Base-by-base conservation (phyloP, 345 rosid species). In the Salix exigua region DNA sequence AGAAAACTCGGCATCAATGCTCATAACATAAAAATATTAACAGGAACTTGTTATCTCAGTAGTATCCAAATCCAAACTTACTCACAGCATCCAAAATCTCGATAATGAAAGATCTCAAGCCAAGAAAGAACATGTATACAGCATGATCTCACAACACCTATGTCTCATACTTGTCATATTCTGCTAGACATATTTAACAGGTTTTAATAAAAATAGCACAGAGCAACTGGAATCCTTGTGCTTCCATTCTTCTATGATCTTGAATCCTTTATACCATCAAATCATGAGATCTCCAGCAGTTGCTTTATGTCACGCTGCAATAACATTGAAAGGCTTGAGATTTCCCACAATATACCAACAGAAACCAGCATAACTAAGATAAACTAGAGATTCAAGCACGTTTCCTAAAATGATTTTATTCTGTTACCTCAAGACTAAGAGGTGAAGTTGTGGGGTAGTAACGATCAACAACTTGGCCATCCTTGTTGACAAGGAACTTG, bases 251-350 rank as follows among this genome's bases (percentile, higher is more conserved):
- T n/a, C 23, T n/a, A 16, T 4, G 25, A 14, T n/a, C 0, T 51
- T 51, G 23, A 69, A 35, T 33, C 44, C 38, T 48, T 38, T 6
- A 58, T 70, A 66, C 53, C 68, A 63, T 58, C 19, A 72, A 13
- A 35, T 70, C 50, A 78, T 17, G 17, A 25, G 13, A 84, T 51
- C 31, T 79, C 86, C 84, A 89, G 71, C 51, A 90, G 88, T 82
- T 87, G 86, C 85, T 83, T 87, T 46, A 92, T 83, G 82, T 87
- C 89, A 81, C 72, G 82, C 92, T 90, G 87, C 87, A 83, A 77
- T 21, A 46, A 74, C 46, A n/a, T 33, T 3, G 42, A 11, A 75
- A 72, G 64, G 33, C 11, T 67, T 66, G 62, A 40, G 73, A 33
- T 50, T 13, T 53, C 50, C 11, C 58, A 37, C 42, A 30, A 25